Evolutionary conservation across 192 early-diverging fungal species (phyloP).

Genomic region (Entomortierella lignicola): DNA sequence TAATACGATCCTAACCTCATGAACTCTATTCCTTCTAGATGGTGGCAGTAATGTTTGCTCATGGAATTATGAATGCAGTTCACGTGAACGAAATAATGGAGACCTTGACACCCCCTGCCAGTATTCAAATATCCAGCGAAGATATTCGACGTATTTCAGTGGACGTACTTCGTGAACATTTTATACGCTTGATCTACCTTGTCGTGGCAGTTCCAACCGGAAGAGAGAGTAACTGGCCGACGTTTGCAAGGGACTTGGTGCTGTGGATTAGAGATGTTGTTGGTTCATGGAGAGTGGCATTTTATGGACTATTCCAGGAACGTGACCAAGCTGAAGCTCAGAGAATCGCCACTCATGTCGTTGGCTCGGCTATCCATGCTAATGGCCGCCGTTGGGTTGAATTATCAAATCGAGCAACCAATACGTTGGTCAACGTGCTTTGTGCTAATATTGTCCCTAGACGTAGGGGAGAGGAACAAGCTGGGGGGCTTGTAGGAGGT

Average conservation of each 20-base stretch:
- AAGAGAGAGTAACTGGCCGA: constrained; percentile 44
- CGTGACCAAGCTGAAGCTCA: constrained; percentile 49
- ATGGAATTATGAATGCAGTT: constrained; percentile 52
- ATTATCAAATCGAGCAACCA: constrained; percentile 47
- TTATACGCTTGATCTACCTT: constrained; percentile 49
- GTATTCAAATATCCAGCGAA: constrained; percentile 31
- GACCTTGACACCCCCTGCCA: constrained; percentile 27
- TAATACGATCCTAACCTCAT: background rate
- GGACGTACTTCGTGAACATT: constrained; percentile 49
- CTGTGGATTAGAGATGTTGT: constrained; percentile 56
- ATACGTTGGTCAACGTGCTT: constrained; percentile 49
- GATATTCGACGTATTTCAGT: constrained; percentile 49
- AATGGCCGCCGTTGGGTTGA: constrained; percentile 52
- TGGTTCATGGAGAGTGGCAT: constrained; percentile 49
- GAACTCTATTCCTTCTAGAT: constrained; percentile 15
- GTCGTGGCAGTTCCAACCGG: constrained; percentile 42
- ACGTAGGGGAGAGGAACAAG: constrained; percentile 39
- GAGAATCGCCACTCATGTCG: constrained; percentile 48
- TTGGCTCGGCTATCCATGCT: constrained; percentile 44
- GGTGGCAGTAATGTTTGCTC: constrained; percentile 49
- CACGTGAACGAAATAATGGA: constrained; percentile 42
- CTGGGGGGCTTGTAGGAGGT: constrained; percentile 50
- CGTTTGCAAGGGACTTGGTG: constrained; percentile 50
- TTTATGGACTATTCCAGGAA: constrained; percentile 46
- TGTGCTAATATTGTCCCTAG: constrained; percentile 49